Conservation (phyloP, 768 basidiomycete species). For the Naganishia kalamii region DNA sequence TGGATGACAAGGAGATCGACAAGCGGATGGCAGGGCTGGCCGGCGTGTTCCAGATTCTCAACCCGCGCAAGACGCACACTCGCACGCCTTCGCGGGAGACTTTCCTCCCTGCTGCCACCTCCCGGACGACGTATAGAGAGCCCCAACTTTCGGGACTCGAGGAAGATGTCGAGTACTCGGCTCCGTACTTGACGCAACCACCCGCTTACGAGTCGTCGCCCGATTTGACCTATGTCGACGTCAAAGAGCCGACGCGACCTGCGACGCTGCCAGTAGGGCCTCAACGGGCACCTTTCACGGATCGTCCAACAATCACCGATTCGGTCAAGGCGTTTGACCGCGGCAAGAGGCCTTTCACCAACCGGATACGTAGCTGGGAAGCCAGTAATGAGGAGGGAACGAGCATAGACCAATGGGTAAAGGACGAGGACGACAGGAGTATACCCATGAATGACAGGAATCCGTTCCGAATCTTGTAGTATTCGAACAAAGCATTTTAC, state of each 20-base stretch:
- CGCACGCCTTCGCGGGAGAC: conserved; percentile 4
- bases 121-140: background rate
- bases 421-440: background rate
- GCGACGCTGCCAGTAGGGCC: background rate
- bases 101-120: background rate
- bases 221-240: background rate
- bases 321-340: background rate
- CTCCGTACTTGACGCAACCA: background rate
- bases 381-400: background rate
- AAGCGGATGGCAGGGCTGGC: conserved; percentile 1
- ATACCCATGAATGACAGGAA: background rate
- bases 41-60: conserved; percentile 12
- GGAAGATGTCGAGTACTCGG: background rate
- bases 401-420: background rate
- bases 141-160: background rate
- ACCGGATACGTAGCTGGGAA: background rate
- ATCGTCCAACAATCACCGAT: background rate
- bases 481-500: too few species aligned
- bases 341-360: background rate
- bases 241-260: background rate
- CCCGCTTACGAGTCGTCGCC: background rate
- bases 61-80: background rate
- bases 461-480: background rate
- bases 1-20: conserved; percentile 29
- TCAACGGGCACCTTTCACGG: background rate